phyloP scores from a whole-genome alignment of 2,329 filamentous ascomycete genomes.

The Pseudocercospora fuligena region DNA sequence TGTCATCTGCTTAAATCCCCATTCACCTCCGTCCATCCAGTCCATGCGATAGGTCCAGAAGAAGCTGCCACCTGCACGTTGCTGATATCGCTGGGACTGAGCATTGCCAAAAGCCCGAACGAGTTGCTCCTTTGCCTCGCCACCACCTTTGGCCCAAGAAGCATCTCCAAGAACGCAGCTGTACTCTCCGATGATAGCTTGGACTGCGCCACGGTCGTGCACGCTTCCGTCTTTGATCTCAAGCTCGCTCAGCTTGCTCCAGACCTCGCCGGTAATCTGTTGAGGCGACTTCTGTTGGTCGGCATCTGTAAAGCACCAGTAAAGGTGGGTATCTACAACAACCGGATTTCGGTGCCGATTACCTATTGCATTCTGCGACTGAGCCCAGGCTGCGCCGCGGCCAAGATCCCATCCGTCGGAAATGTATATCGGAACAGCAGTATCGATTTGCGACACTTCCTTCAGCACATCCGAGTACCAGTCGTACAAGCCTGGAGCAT shows the following conservation, averaged over 20 bases:
- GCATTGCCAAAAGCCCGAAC: slow-evolving; percentile 54
- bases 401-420: slow-evolving; percentile 63
- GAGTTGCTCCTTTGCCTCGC: slow-evolving; percentile 45
- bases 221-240: slow-evolving; percentile 55
- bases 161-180: slow-evolving; percentile 60
- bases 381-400: slow-evolving; percentile 52
- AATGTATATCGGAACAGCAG: slow-evolving; percentile 60
- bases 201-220: slow-evolving; percentile 55
- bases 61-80: slow-evolving; percentile 57
- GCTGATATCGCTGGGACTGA: slow-evolving; percentile 55
- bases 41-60: slow-evolving; percentile 68
- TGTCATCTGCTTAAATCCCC: slow-evolving; percentile 62
- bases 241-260: slow-evolving; percentile 51
- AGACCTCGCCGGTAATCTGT: slow-evolving; percentile 56
- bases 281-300: slow-evolving; percentile 58
- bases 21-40: slow-evolving; percentile 66
- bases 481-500: slow-evolving; percentile 57
- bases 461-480: slow-evolving; percentile 61
- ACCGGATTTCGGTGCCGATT: slow-evolving; percentile 50
- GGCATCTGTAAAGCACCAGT: slow-evolving; percentile 62
- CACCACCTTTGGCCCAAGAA: slow-evolving; percentile 50
- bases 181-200: slow-evolving; percentile 63
- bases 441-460: slow-evolving; percentile 54
- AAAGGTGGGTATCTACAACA: slow-evolving; percentile 63
- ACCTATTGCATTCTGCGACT: slow-evolving; percentile 32